These are phyloP conservation scores for Jaminaea rosea DNA, from an alignment of 1,284 basidiomycete species.

Conservation along the genomic window DNA sequence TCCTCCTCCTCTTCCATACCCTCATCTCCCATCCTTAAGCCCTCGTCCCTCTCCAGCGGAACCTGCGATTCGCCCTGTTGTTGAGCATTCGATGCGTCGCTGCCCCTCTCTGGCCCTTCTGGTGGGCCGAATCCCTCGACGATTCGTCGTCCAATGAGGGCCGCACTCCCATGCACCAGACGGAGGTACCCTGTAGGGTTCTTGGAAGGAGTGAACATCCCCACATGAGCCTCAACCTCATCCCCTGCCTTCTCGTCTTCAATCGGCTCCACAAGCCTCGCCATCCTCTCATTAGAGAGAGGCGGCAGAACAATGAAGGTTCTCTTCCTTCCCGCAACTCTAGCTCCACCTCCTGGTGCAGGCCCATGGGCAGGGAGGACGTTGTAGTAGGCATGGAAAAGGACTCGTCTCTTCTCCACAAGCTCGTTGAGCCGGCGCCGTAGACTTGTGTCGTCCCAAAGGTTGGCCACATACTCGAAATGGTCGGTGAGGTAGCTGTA, in stretches of 20 bases:
- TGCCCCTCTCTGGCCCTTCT: no score
- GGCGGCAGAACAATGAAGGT: slow-evolving; percentile 42
- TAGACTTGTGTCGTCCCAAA: slow-evolving; percentile 71
- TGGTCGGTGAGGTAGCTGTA: slow-evolving; percentile 69
- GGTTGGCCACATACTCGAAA: slow-evolving; percentile 74
- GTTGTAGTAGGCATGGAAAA: slow-evolving; percentile 49
- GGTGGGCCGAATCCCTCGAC: no score
- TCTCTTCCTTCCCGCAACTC: slow-evolving; percentile 1
- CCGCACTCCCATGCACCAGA: no score
- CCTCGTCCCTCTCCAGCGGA: slow-evolving; percentile 6
- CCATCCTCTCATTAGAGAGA: slow-evolving; percentile 55
- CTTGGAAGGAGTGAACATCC: slow-evolving; percentile 75
- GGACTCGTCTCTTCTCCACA: slow-evolving; percentile 39
- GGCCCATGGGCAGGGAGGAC: slow-evolving; percentile 15
- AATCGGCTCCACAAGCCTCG: slow-evolving; percentile 57
- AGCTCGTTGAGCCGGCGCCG: slow-evolving; percentile 42
- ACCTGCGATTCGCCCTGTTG: no score
- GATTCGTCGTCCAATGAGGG: no score
- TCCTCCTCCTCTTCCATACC: neutral
- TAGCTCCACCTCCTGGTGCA: no score
- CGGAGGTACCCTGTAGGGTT: no score
- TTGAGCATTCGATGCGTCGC: no score
- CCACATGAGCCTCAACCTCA: slow-evolving; percentile 76
- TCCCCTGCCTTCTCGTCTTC: slow-evolving; percentile 48
- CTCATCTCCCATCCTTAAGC: neutral